Conservation (phyloP, 2,329 filamentous ascomycete genomes). For the Ascochyta koolunga region DNA sequence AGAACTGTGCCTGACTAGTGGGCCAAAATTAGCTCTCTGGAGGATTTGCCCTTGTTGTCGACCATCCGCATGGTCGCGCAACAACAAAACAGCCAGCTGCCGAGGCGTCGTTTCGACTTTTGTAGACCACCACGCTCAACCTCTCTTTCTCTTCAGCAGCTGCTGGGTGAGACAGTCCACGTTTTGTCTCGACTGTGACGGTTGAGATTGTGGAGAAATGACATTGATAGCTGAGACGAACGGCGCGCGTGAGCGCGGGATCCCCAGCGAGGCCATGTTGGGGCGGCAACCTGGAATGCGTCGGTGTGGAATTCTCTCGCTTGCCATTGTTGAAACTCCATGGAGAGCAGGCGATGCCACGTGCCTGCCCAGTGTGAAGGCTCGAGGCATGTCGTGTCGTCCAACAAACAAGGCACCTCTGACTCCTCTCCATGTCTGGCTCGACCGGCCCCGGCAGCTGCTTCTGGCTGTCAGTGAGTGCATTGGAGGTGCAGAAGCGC, state of each 20-base stretch:
- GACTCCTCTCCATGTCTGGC: not conserved
- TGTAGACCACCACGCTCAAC: conserved; percentile 14
- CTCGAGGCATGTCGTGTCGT: conserved; percentile 10
- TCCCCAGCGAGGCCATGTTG: conserved; percentile 8
- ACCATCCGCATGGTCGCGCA: conserved; percentile 11
- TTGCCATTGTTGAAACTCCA: conserved; percentile 8
- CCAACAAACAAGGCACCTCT: conserved; percentile 14
- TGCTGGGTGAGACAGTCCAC: conserved; percentile 22
- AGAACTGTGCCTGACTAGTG: conserved; percentile 13
- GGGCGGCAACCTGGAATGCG: conserved; percentile 12
- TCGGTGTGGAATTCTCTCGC: conserved; percentile 8
- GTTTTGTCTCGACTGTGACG: conserved; percentile 21
- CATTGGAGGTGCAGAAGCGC: not conserved
- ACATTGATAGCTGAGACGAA: conserved; percentile 32
- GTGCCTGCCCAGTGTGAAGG: conserved; percentile 7
- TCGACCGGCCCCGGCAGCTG: not conserved
- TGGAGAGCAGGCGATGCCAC: conserved; percentile 5
- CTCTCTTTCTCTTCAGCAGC: conserved; percentile 23
- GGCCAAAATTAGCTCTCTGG: conserved; percentile 12
- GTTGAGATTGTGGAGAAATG: conserved; percentile 18
- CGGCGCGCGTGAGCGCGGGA: conserved; percentile 20
- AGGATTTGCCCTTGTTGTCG: conserved; percentile 14
- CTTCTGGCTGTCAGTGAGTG: not conserved
- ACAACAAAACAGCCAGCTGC: conserved; percentile 1
- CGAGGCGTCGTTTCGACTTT: conserved; percentile 6